Conservation (phyloP, 257 asterid genomes). For the Primulina tabacum region DNA sequence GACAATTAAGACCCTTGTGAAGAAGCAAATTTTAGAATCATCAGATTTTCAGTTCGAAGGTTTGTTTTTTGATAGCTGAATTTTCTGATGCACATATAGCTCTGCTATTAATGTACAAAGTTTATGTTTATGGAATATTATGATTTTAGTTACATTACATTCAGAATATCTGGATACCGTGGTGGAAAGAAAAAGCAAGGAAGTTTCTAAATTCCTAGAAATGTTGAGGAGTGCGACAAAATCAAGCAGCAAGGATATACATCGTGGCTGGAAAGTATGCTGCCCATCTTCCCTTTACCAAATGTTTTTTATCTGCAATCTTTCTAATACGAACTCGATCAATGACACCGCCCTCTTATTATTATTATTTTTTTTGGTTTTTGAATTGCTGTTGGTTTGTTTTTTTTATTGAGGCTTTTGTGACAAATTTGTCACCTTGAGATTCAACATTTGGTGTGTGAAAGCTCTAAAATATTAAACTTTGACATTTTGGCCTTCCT, state of each 20-base stretch:
- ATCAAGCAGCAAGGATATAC: conserved; percentile 40
- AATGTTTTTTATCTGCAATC: background rate
- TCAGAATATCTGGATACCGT: conserved; percentile 50
- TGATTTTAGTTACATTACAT: conserved; percentile 18
- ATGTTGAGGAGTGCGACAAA: conserved; percentile 79
- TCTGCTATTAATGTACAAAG: background rate
- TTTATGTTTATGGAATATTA: background rate
- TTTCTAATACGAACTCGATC: background rate
- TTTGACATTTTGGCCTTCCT: background rate
- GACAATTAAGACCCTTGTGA: conserved; percentile 47
- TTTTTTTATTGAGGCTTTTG: background rate
- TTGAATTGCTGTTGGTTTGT: background rate
- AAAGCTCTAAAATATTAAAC: conserved; percentile 2
- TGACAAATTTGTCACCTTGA: background rate
- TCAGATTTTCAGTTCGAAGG: conserved; percentile 33
- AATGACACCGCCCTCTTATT: background rate
- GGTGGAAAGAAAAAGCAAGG: conserved; percentile 62
- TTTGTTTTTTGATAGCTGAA: conserved; percentile 18
- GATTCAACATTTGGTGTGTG: background rate
- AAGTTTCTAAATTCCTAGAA: conserved; percentile 57
- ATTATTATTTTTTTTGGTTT: background rate
- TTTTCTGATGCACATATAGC: background rate
- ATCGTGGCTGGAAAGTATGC: conserved; percentile 70
- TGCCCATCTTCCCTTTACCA: background rate
- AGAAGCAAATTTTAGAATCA: conserved; percentile 55